Conservation (phyloP, 75 land plant species). For the Gnetum montanum region DNA sequence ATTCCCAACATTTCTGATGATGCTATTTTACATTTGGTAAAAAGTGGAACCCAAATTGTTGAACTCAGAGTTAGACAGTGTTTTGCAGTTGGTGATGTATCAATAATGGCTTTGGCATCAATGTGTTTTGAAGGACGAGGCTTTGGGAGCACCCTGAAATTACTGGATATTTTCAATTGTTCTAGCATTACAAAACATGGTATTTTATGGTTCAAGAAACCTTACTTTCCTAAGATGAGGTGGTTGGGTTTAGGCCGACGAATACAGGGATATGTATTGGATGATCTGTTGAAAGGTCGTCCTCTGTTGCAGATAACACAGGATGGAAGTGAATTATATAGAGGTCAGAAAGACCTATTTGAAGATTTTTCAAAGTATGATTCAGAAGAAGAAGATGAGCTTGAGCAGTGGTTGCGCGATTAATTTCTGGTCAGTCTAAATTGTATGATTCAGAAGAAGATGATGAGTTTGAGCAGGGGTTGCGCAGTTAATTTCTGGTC, state of each 20-base stretch:
- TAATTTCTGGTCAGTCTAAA: too few species aligned
- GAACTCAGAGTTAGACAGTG: conserved; percentile 88
- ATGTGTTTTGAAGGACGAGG: conserved; percentile 51
- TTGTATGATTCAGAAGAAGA: conserved; percentile 11
- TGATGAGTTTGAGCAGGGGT: conserved; percentile 51
- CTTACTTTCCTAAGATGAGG: conserved; percentile 90
- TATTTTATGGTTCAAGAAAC: conserved; percentile 74
- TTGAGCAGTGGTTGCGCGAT: conserved; percentile 70
- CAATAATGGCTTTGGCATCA: conserved; percentile 85
- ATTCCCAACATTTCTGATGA: conserved; percentile 66
- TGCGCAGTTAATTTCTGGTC: conserved; percentile 39
- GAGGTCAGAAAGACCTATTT: conserved; percentile 34
- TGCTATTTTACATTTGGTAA: conserved; percentile 52
- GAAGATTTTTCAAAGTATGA: conserved; percentile 26
- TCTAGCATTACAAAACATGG: conserved; percentile 55
- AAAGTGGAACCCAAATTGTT: conserved; percentile 32
- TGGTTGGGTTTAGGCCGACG: conserved; percentile 78
- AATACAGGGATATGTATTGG: conserved; percentile 30
- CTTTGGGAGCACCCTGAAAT: conserved; percentile 49
- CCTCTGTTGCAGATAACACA: conserved; percentile 50
- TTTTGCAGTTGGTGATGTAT: conserved; percentile 56
- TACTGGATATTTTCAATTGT: conserved; percentile 80
- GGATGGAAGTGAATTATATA: conserved; percentile 69
- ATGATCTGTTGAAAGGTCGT: conserved; percentile 41
- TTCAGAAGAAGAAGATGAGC: conserved; percentile 71